A percentile compares a stretch with the other conserved stretches of the same genome.
Conservation (phyloP, 306 rosid genomes). For the Heteromeles arbutifolia region DNA sequence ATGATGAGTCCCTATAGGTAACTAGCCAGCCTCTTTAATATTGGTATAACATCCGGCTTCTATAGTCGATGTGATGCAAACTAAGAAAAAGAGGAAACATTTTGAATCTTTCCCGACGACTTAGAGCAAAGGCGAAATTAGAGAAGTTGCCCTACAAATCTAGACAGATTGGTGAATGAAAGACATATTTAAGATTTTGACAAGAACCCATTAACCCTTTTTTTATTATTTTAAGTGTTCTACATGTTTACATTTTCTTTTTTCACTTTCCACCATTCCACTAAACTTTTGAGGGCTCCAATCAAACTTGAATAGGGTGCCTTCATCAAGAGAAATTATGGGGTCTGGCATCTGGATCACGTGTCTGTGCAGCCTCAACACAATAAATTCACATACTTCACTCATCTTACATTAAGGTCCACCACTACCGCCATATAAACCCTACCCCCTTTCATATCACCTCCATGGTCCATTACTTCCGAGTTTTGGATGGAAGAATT, state of each 20-base stretch:
- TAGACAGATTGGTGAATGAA: conserved; percentile 43
- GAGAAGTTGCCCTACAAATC: conserved; percentile 61
- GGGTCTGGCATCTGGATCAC: too few species aligned
- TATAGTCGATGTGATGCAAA: conserved; percentile 23
- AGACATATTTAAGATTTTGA: conserved; percentile 82
- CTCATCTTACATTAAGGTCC: too few species aligned
- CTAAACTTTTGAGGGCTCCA: conserved; percentile 33
- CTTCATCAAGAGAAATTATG: conserved; percentile 5
- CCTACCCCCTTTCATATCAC: too few species aligned
- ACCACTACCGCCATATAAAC: too few species aligned
- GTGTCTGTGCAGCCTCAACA: too few species aligned
- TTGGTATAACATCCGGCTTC: conserved; percentile 31
- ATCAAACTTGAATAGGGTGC: conserved; percentile 46
- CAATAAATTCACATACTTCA: too few species aligned
- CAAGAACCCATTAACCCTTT: conserved; percentile 69
- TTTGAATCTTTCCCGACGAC: conserved; percentile 67
- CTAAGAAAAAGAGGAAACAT: conserved; percentile 58
- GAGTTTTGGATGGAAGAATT: too few species aligned
- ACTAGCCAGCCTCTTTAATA: background rate
- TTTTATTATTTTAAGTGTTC: conserved; percentile 58
- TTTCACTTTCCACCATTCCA: conserved; percentile 65
- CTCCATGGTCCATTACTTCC: too few species aligned
- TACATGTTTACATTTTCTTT: conserved; percentile 37
- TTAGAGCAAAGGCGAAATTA: conserved; percentile 46
- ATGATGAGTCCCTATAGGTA: conserved; percentile 29